phyloP scores from a whole-genome alignment of 2,329 filamentous ascomycete species.

The Ascochyta koolunga region DNA sequence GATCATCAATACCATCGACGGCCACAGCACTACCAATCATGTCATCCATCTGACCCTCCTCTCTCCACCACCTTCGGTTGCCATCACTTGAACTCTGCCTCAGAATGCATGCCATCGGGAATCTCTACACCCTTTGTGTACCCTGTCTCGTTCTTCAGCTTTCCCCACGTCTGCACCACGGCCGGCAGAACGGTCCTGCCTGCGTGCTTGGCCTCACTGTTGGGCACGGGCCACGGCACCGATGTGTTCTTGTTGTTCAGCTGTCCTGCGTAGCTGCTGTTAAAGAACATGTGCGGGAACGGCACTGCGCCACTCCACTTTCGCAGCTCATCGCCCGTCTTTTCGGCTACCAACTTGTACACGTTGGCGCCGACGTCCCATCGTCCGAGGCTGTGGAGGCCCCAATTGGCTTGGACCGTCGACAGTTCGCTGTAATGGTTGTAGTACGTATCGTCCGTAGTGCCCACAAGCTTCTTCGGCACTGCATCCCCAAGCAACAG shows the following conservation, averaged over 20 bases:
- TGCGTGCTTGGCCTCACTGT: constrained; percentile 31
- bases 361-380: constrained; percentile 57
- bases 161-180: constrained; percentile 35
- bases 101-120: constrained; percentile 43
- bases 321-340: constrained; percentile 35
- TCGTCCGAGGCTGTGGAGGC: constrained; percentile 52
- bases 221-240: constrained; percentile 39
- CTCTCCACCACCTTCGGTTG: no score
- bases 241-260: constrained; percentile 37
- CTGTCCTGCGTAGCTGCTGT: constrained; percentile 40
- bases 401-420: constrained; percentile 56
- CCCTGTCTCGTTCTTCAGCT: constrained; percentile 25
- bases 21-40: no score
- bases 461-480: constrained; percentile 67
- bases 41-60: no score
- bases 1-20: no score
- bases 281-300: constrained; percentile 41
- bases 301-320: constrained; percentile 35
- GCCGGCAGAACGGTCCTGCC: constrained; percentile 35
- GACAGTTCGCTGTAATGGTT: constrained; percentile 55
- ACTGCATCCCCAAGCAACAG: constrained; percentile 79
- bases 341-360: constrained; percentile 43
- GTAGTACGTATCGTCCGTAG: constrained; percentile 67
- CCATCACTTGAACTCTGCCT: constrained; percentile 35
- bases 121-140: constrained; percentile 42